Percentiles rank a stretch among this genome's conserved stretches.
Conservation (phyloP, 148 eudicot species). For the Agrostemma githago region DNA sequence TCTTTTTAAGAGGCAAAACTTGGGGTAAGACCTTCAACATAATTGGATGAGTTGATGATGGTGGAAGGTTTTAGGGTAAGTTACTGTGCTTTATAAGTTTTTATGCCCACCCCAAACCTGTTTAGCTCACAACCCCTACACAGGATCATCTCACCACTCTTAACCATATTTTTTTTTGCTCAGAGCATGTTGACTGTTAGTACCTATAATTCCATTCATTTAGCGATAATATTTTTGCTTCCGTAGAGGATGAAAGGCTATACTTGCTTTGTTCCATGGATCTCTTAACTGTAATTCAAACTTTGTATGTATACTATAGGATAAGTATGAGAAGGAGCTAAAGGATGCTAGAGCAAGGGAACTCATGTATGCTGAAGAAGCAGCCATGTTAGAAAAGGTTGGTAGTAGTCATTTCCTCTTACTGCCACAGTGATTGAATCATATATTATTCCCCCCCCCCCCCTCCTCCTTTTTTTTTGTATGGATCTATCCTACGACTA, state of each 20-base stretch:
- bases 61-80: neutral
- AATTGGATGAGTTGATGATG: neutral
- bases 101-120: neutral
- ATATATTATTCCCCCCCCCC: neutral
- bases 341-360: constrained; percentile 94
- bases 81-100: neutral
- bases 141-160: no score
- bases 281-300: neutral
- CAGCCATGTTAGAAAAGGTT: constrained; percentile 89
- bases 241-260: neutral
- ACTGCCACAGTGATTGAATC: constrained; percentile 2
- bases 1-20: neutral
- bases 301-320: constrained; percentile 36
- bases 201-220: neutral
- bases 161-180: neutral
- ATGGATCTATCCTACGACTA: neutral
- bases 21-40: neutral
- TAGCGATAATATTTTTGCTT: neutral
- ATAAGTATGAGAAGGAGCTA: constrained; percentile 82
- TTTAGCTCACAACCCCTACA: neutral
- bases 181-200: neutral
- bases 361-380: constrained; percentile 97
- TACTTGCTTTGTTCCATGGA: neutral
- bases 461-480: neutral
- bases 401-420: constrained; percentile 8